Conservation (phyloP, 228 moss, liverwort and hornwort genomes). For the Sphagnum magellanicum region DNA sequence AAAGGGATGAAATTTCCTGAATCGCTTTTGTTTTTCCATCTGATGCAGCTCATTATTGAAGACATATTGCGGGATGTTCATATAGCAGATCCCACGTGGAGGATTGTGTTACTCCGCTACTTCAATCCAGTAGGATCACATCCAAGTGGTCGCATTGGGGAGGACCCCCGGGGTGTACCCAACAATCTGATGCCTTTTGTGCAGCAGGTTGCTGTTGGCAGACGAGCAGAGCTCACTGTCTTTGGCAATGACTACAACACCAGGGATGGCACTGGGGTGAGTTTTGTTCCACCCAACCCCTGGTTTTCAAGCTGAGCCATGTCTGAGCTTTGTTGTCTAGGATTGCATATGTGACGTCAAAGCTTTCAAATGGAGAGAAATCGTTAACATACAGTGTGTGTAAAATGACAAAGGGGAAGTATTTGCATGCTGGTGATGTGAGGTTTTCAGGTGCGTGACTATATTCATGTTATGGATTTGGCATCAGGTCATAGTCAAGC, state of each 20-base stretch:
- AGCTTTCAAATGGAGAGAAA: too few relatives aligned
- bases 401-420: too few relatives aligned
- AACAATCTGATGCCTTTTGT: conserved; percentile 97
- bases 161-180: conserved; percentile 79
- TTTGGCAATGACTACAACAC: conserved; percentile 48
- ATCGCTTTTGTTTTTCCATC: background rate
- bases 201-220: conserved; percentile 93
- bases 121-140: conserved; percentile 95
- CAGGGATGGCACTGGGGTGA: conserved; percentile 50
- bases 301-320: too few relatives aligned
- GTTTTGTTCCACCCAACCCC: background rate
- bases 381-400: too few relatives aligned
- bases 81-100: conserved; percentile 69
- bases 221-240: conserved; percentile 41
- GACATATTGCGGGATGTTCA: conserved; percentile 77
- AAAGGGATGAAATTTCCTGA: too few relatives aligned
- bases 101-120: conserved; percentile 72
- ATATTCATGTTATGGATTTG: conserved; percentile 87
- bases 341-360: too few relatives aligned
- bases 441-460: conserved; percentile 72
- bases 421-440: background rate
- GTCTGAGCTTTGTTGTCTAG: too few relatives aligned
- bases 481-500: conserved; percentile 85
- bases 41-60: conserved; percentile 76
- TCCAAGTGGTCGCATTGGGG: conserved; percentile 83